phyloP scores from a whole-genome alignment of 2,329 filamentous ascomycete genomes.

The Penicillium sp. region DNA sequence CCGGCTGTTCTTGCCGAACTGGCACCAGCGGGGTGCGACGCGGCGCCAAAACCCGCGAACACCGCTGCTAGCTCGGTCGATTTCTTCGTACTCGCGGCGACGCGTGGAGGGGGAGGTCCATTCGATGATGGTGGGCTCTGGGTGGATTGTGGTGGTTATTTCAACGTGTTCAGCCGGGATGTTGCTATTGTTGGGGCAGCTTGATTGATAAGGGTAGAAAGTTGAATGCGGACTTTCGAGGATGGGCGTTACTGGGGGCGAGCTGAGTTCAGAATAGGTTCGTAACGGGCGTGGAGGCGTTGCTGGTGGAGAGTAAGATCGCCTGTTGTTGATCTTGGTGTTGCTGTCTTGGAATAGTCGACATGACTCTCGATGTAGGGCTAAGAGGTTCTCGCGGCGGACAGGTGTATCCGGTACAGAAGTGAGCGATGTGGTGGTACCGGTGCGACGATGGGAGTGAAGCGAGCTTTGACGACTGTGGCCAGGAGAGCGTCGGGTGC shows the following conservation, averaged over 20 bases:
- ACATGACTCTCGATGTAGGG: constrained; percentile 47
- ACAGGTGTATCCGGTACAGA: constrained; percentile 30
- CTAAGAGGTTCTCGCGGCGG: constrained; percentile 41
- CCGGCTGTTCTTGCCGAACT: constrained; percentile 35
- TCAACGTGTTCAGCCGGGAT: not conserved
- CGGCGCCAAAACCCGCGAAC: constrained; percentile 49
- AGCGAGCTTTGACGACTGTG: constrained; percentile 35
- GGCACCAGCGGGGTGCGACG: constrained; percentile 48
- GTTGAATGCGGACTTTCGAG: constrained; percentile 11
- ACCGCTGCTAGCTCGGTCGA: constrained; percentile 52
- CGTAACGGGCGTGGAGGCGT: constrained; percentile 12
- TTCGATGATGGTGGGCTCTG: constrained; percentile 49
- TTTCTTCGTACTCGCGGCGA: constrained; percentile 57
- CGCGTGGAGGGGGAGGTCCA: constrained; percentile 53
- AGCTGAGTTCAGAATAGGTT: constrained; percentile 22
- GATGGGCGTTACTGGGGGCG: constrained; percentile 23
- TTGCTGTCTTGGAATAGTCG: constrained; percentile 42
- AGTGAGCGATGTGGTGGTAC: constrained; percentile 30
- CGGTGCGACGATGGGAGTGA: constrained; percentile 35
- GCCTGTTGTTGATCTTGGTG: constrained; percentile 8
- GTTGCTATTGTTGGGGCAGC: not conserved
- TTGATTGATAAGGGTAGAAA: constrained; percentile 11
- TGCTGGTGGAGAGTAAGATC: constrained; percentile 14
- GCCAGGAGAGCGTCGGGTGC: constrained; percentile 35
- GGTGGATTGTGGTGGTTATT: constrained; percentile 21